These are phyloP conservation scores for Globisporangium paroecandrum DNA, from an alignment of 352 stramenopile genomes.

Conservation along the genomic window DNA sequence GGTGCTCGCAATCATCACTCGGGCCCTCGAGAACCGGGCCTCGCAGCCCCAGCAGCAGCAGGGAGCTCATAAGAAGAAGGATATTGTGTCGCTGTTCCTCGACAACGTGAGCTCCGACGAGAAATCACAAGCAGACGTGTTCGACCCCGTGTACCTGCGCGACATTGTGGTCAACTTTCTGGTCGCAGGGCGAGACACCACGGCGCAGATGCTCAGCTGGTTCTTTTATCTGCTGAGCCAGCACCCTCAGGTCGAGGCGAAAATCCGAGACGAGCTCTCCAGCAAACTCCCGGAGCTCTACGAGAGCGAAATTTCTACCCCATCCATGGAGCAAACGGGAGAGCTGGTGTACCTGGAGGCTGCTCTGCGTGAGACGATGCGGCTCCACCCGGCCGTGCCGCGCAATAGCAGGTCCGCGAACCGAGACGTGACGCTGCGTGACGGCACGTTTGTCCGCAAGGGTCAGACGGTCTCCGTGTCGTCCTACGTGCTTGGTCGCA, in stretches of 20 bases:
- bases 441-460: slow-evolving; percentile 45
- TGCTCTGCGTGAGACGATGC: slow-evolving; percentile 32
- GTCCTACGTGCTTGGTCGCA: slow-evolving; percentile 38
- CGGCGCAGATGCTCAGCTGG: slow-evolving; percentile 37
- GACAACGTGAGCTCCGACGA: slow-evolving; percentile 23
- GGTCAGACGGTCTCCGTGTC: slow-evolving; percentile 34
- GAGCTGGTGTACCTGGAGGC: slow-evolving; percentile 23
- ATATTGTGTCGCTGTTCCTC: slow-evolving; percentile 52
- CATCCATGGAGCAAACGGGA: slow-evolving; percentile 8
- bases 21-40: slow-evolving; percentile 20
- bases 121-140: not conserved
- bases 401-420: slow-evolving; percentile 27
- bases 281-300: slow-evolving; percentile 6
- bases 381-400: slow-evolving; percentile 31
- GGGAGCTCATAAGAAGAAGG: slow-evolving; percentile 10
- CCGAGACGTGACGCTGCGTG: slow-evolving; percentile 45
- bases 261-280: slow-evolving; percentile 26
- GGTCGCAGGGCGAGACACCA: slow-evolving; percentile 46
- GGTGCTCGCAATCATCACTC: slow-evolving; percentile 31
- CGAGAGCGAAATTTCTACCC: not conserved
- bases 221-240: slow-evolving; percentile 37
- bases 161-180: slow-evolving; percentile 54
- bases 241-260: slow-evolving; percentile 31
- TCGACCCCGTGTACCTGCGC: slow-evolving; percentile 22
- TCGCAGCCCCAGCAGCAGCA: not conserved